Evolutionary conservation across 345 rosid genomes (phyloP), one percentile per base, ranked within the genome.

Genomic region (Orychophragmus violaceus): DNA sequence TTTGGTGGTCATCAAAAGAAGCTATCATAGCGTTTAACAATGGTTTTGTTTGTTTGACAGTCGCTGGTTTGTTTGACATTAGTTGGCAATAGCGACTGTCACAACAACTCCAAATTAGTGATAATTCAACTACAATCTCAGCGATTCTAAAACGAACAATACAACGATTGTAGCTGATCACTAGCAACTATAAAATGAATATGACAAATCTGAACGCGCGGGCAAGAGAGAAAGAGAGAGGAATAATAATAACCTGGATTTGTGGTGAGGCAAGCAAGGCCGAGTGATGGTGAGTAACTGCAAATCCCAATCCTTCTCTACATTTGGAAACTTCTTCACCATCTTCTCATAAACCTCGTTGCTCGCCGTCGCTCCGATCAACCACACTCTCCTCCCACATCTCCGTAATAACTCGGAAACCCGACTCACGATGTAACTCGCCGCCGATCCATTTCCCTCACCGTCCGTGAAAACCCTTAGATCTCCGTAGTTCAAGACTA

Each of bases 231-330:
- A n/a, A n/a, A n/a, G n/a, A n/a, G n/a, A 24, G 48, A 62, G n/a
- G 3, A 17, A 19, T 17, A 8, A 21, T 5, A 32, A 4, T 8
- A 23, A 89, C 98, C 98, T 92, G 63, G 98, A 87, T 68, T 76
- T 84, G 22, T 85, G 87, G 63, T 79, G 87, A 39, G 87, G 76
- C 79, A 73, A 67, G 54, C 71, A 61, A 41, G 83, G 64, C 44
- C 63, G 78, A 52, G 90, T 74, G 41, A 91, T 84, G 19, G 85
- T 91, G 71, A 91, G 78, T 62, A 88, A 73, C 82, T 87, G 87
- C 83, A 91, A 63, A 63, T 87, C 87, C 98, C 96, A 91, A 19
- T 91, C 87, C 41, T 85, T 84, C 71, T 84, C 98, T 21, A 81
- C 66, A 1, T 56, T 66, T 5, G 86, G 88, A 71, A 81, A 91